Base-by-base conservation (phyloP, 768 basidiomycete genomes). In the Multifurca ochricompacta region DNA sequence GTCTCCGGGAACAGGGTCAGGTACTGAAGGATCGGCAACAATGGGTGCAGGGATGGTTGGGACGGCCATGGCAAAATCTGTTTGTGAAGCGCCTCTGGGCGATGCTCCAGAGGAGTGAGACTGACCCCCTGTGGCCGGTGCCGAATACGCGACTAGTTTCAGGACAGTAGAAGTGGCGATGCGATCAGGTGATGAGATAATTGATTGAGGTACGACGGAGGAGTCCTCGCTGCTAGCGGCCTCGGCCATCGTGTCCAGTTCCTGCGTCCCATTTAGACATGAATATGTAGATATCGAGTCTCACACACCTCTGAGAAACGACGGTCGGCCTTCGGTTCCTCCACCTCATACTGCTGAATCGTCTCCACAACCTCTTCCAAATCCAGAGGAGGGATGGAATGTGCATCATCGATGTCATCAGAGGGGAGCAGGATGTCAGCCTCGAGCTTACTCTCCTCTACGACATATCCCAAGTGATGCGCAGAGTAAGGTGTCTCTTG, bases 21-120 rank as follows among this genome's bases (percentile, higher is more conserved):
- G 60, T 21, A 61, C 58, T 8, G 53, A 60, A 41, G 60, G 60
- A n/a, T 61, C 60, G 18, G 60, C 60, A 13, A 55, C 35, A 23
- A 59, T 51, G 14, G 60, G 60, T 3, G 60, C 60, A 4, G 60
- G 60, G 30, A 61, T 41, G 21, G 30, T 18, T 25, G 23, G 34
- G 30, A 32, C 34, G 19, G 39, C n/a, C n/a, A 19, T 14, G 21
- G 23, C n/a, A 36, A 30, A 16, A 18, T 14, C 28, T 32, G 34
- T 35, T 32, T 32, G 40, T n/a, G n/a, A 9, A 6, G 41, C 8
- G 5, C 27, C 43, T 37, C 19, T 18, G 13, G 28, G 13, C 23
- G 42, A 18, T 19, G 0, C 36, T 30, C n/a, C 10, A 28, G 32
- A 18, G 7, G 41, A 28, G 19, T 7, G 13, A 35, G 46, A 41